These are phyloP conservation scores for Cruciata laevipes DNA, from an alignment of 257 asterid species.

Conservation along the genomic window DNA sequence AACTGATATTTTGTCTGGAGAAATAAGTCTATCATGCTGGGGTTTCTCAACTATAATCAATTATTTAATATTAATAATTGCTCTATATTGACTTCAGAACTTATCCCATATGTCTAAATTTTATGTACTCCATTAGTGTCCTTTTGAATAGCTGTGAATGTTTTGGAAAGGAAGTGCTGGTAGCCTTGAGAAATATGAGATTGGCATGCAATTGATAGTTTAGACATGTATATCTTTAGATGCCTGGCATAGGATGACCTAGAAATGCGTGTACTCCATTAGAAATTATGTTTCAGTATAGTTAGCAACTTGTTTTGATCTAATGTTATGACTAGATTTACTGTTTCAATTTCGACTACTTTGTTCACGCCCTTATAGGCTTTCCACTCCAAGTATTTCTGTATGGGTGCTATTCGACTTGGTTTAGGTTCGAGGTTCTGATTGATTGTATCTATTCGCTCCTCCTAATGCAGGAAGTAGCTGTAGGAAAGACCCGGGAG, in stretches of 20 bases:
- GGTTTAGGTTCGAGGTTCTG: not conserved
- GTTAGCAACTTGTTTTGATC: not conserved
- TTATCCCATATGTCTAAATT: not conserved
- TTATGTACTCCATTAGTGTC: too few relatives aligned
- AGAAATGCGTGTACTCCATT: not conserved
- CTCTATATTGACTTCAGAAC: not conserved
- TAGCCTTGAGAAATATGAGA: not conserved
- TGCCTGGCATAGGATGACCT: not conserved
- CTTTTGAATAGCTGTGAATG: not conserved
- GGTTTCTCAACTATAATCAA: not conserved
- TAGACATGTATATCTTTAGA: not conserved
- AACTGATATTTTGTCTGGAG: not conserved
- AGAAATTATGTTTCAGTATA: not conserved
- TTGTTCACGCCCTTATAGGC: not conserved
- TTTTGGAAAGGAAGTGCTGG: not conserved
- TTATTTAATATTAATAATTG: not conserved
- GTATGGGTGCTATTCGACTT: not conserved
- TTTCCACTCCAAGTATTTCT: not conserved
- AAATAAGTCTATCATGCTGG: not conserved
- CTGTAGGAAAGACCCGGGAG: conserved; percentile 61
- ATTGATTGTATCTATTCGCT: conserved; percentile 1
- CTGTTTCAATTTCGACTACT: not conserved
- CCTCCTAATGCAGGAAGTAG: conserved; percentile 56
- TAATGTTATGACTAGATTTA: not conserved
- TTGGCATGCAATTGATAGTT: not conserved